Evolutionary conservation across 805 yeast species (phyloP).

Genomic region (Cyberlindnera galapagoensis): DNA sequence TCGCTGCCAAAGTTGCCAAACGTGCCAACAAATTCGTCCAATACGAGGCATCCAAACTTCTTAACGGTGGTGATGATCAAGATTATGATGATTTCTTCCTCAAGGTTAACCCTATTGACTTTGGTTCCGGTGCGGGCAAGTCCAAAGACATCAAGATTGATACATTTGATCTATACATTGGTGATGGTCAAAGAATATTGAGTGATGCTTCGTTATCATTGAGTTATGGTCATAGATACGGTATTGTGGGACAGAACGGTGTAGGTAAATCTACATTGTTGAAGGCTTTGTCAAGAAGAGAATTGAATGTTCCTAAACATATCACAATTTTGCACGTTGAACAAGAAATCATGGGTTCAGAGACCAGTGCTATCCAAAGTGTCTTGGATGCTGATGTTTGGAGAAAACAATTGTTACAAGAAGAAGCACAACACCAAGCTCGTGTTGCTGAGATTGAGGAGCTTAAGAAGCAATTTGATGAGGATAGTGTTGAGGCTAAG

Average conservation of each 20-base stretch:
- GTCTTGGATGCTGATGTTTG: constrained; percentile 99
- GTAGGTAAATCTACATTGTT: constrained; percentile 95
- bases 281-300: constrained; percentile 90
- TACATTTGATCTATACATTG: constrained; percentile 88
- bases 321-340: constrained; percentile 95
- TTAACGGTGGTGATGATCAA: constrained; percentile 54
- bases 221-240: constrained; percentile 91
- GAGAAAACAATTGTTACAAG: constrained; percentile 83
- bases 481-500: constrained; percentile 64
- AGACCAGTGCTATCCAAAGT: constrained; percentile 82
- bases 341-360: constrained; percentile 95
- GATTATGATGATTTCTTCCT: constrained; percentile 94
- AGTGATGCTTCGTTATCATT: constrained; percentile 82
- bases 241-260: constrained; percentile 98
- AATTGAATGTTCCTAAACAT: constrained; percentile 88
- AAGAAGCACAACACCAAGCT: constrained; percentile 67
- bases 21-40: constrained; percentile 71
- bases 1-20: constrained; percentile 95
- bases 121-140: constrained; percentile 86
- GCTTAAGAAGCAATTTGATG: constrained; percentile 66
- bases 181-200: constrained; percentile 89
- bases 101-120: constrained; percentile 90
- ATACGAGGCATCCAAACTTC: constrained; percentile 90
- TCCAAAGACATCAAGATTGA: constrained; percentile 96
- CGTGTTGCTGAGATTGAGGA: constrained; percentile 70